Evolutionary conservation across 495 filamentous ascomycete species (phyloP), one percentile per base, ranked within the genome.

Genomic region (Friedmanniomyces endolithicus): DNA sequence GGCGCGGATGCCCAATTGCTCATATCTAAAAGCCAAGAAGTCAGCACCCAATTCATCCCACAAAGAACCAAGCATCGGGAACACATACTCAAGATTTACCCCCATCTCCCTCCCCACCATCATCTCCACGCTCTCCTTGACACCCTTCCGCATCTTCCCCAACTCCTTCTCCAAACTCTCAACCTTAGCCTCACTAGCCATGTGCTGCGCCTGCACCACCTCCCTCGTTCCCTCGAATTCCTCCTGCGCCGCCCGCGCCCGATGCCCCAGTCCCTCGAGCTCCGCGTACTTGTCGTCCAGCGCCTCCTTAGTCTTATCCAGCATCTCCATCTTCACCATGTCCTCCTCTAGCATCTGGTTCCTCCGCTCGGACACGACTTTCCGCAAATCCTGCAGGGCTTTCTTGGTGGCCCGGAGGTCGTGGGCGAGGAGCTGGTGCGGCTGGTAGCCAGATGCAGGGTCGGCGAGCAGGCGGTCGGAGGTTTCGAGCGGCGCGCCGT

Each of bases 91-190:
- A 63, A 97, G 88, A 58, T 90, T 90, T 39, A 87, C 90, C 57
- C 87, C 92, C 85, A 96, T 95, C 73, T 96, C 89, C 49, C 87
- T 78, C 69, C 96, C 90, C 67, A 95, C 89, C 80, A 94, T 85
- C 50, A 94, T 68, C 70, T 95, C 87, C 53, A 95, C 86, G 40
- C 81, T 86, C 66, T 96, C 90, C n/a, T 76, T 82, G 48, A 96
- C 74, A 23, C 83, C 82, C 1, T 82, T 77, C 53, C 89, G 77
- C 88, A 96, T 94, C 73, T 87, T 88, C 40, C 86, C 85, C 25
- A 98, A 72, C 68, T 98, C 90, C 66, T 94, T 95, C 72, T 97
- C 92, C 85, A 96, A 89, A 74, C 89, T 88, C 71, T 98, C 92
- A 63, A 96, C 95, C 67, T 96, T 90, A 16, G 88, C 81, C 68